These are phyloP conservation scores for Pleurozium schreberi DNA, from an alignment of 225 moss, liverwort and hornwort species.

Conservation along the genomic window DNA sequence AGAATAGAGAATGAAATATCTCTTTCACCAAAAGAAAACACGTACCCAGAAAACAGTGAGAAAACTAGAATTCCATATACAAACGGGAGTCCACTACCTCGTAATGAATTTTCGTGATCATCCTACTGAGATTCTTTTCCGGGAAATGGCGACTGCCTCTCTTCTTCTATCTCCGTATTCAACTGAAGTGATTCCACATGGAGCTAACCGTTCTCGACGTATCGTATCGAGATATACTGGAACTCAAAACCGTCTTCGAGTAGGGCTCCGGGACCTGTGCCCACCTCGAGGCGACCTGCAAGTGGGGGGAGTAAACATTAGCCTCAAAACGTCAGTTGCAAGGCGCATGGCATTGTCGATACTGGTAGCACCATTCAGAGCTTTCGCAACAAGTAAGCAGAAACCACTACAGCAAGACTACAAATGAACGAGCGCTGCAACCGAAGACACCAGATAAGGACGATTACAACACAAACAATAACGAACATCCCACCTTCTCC, in stretches of 20 bases:
- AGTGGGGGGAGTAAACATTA: neutral
- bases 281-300: slow-evolving; percentile 90
- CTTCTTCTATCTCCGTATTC: neutral
- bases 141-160: slow-evolving; percentile 1
- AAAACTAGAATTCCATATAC: slow-evolving; percentile 15
- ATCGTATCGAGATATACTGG: neutral
- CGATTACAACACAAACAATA: neutral
- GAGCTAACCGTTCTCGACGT: neutral
- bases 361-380: neutral
- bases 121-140: slow-evolving; percentile 1
- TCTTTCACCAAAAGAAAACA: slow-evolving; percentile 3
- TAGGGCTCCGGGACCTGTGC: slow-evolving; percentile 89
- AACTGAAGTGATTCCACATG: neutral
- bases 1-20: neutral
- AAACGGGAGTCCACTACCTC: slow-evolving; percentile 17
- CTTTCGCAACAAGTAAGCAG: neutral
- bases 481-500: slow-evolving; percentile 50
- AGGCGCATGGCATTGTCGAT: neutral
- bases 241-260: slow-evolving; percentile 44
- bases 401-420: neutral
- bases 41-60: neutral
- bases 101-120: slow-evolving; percentile 9
- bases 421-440: neutral
- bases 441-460: neutral
- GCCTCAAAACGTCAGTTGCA: neutral